These are phyloP conservation scores for Chondrostereum purpureum DNA, from an alignment of 1,284 basidiomycete genomes.

Conservation along the genomic window DNA sequence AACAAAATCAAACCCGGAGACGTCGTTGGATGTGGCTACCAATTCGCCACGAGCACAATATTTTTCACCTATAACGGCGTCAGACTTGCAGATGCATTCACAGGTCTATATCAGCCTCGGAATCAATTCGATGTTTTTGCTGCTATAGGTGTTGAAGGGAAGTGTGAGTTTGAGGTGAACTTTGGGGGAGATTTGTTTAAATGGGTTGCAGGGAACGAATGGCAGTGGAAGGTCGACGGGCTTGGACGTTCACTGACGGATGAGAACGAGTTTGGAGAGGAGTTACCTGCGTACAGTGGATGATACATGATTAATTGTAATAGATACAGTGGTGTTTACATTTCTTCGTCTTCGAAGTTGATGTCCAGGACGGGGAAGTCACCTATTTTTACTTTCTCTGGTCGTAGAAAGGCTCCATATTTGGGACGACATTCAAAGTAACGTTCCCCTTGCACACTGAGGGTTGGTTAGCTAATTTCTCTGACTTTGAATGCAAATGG, in stretches of 20 bases:
- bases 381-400: constrained; percentile 78
- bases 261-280: constrained; percentile 19
- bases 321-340: constrained; percentile 34
- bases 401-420: constrained; percentile 84
- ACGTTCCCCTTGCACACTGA: constrained; percentile 74
- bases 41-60: constrained; percentile 40
- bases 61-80: constrained; percentile 66
- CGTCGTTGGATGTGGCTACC: constrained; percentile 58
- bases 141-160: constrained; percentile 54
- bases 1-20: constrained; percentile 35
- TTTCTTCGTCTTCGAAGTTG: constrained; percentile 70
- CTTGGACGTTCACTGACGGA: constrained; percentile 39
- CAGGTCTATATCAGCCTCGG: constrained; percentile 50
- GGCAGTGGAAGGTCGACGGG: constrained; percentile 52
- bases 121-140: constrained; percentile 51
- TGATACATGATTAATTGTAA: background rate
- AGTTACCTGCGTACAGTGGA: constrained; percentile 24
- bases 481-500: too few relatives aligned
- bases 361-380: constrained; percentile 84
- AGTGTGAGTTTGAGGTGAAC: constrained; percentile 52
- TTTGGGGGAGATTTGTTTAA: constrained; percentile 52
- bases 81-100: constrained; percentile 53
- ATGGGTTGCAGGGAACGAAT: constrained; percentile 60
- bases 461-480: too few relatives aligned
- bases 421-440: constrained; percentile 81